A percentile compares a stretch with the other conserved stretches of the same genome.
phyloP scores from a whole-genome alignment of 2,329 filamentous ascomycete species.

The Aspergillus sp. region DNA sequence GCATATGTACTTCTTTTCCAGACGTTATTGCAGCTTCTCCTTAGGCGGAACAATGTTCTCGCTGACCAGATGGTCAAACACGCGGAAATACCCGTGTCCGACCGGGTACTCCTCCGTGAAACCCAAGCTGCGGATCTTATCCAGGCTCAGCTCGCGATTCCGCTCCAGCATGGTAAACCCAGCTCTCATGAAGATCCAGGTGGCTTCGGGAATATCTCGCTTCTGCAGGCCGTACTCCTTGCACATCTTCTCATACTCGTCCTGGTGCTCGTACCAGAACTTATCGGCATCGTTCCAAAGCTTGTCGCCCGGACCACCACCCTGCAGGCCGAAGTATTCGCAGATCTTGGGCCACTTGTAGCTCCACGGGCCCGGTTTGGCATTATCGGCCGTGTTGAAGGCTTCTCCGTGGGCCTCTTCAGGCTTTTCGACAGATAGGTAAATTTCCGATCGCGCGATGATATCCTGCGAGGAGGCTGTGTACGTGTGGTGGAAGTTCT shows the following conservation, averaged over 20 bases:
- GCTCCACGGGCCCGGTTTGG: conserved; percentile 13
- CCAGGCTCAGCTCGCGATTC: conserved; percentile 22
- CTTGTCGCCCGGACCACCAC: background rate
- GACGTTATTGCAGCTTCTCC: background rate
- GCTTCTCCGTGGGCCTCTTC: conserved; percentile 15
- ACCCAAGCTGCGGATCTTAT: conserved; percentile 23
- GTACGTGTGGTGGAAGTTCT: conserved; percentile 32
- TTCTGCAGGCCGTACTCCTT: conserved; percentile 14
- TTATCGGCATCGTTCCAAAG: conserved; percentile 16
- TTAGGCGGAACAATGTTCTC: conserved; percentile 7
- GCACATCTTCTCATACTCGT: conserved; percentile 20
- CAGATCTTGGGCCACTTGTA: conserved; percentile 17
- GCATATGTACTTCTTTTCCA: too few relatives aligned
- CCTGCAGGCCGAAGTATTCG: background rate
- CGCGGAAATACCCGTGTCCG: conserved; percentile 16
- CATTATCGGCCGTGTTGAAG: conserved; percentile 29
- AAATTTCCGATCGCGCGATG: conserved; percentile 25
- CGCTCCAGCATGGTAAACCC: conserved; percentile 16
- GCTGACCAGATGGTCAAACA: conserved; percentile 9
- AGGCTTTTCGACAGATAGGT: conserved; percentile 20
- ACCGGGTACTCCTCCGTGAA: conserved; percentile 23
- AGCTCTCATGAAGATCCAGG: conserved; percentile 19
- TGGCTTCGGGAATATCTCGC: conserved; percentile 11
- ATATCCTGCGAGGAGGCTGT: conserved; percentile 40
- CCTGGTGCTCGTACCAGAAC: conserved; percentile 21